phyloP scores from a whole-genome alignment of 768 basidiomycete species.

The Nevesoporus exiguus region DNA sequence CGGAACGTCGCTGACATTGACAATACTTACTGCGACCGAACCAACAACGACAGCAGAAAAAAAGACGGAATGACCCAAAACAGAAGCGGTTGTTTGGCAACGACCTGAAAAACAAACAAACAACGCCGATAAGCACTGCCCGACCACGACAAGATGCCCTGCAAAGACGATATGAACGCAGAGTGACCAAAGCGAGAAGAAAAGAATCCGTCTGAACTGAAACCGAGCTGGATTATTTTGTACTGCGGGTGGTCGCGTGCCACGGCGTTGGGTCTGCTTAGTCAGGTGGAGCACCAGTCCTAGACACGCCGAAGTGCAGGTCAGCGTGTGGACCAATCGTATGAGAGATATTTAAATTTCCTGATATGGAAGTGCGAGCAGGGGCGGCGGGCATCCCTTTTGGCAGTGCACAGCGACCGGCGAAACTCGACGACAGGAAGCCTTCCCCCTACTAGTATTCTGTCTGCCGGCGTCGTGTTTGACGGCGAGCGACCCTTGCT shows the following conservation, averaged over 20 bases:
- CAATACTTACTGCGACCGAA: not conserved
- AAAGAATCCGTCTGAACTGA: not conserved
- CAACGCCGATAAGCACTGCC: not conserved
- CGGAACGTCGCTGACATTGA: not conserved
- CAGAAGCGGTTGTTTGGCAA: constrained; percentile 19
- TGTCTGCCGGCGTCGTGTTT: not conserved
- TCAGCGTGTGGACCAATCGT: constrained; percentile 32
- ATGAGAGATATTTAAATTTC: constrained; percentile 16
- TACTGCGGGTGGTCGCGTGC: constrained; percentile 16
- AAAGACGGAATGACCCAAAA: constrained; percentile 1
- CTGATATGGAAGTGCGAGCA: constrained; percentile 17
- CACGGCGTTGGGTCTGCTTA: constrained; percentile 11
- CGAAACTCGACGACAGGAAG: not conserved
- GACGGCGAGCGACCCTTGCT: not conserved
- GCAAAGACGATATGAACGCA: not conserved
- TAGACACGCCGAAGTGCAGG: too few species aligned
- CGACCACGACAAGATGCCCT: not conserved
- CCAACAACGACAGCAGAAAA: not conserved
- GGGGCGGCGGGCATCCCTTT: constrained; percentile 3
- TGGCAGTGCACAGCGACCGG: constrained; percentile 2
- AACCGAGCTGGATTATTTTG: not conserved
- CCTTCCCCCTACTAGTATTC: not conserved
- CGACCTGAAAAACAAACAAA: constrained; percentile 13
- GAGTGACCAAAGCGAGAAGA: not conserved
- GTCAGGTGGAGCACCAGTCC: too few species aligned